A percentile compares a stretch with the other conserved stretches of the same genome.
Conservation (phyloP, 208 protist species). For the Crithidia bombi region DNA sequence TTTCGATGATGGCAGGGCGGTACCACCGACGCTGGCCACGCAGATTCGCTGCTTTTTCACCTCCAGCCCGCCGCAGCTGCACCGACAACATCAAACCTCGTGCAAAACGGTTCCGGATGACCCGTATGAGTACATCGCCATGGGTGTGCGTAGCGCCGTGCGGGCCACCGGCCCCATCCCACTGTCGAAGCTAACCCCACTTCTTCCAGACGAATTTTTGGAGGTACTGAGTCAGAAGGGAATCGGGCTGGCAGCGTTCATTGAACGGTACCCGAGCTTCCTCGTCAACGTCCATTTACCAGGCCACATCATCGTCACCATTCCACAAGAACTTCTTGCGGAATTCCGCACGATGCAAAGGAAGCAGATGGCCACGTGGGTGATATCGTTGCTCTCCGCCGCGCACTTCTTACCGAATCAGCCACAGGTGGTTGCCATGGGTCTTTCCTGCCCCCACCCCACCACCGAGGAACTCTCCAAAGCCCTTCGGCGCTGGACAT, state of each 20-base stretch:
- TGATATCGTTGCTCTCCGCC: slow-evolving; percentile 47
- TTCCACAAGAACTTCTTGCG: slow-evolving; percentile 14
- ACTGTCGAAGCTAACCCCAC: slow-evolving; percentile 53
- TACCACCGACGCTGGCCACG: no score
- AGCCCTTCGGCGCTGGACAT: slow-evolving; percentile 7
- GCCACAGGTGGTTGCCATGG: slow-evolving; percentile 9
- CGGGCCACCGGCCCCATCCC: slow-evolving; percentile 56
- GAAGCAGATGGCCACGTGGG: slow-evolving; percentile 22
- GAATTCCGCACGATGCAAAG: slow-evolving; percentile 30
- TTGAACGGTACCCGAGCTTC: slow-evolving; percentile 8
- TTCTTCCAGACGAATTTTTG: slow-evolving; percentile 63
- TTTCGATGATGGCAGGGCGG: no score
- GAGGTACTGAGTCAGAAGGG: slow-evolving; percentile 39
- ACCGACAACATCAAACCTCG: no score
- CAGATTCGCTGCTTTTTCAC: no score
- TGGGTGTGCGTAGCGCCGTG: slow-evolving; percentile 8
- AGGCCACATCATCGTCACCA: slow-evolving; percentile 44
- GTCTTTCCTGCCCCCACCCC: slow-evolving; percentile 21
- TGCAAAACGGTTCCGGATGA: neutral
- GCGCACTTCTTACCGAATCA: slow-evolving; percentile 35
- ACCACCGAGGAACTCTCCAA: slow-evolving; percentile 16
- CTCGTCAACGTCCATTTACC: slow-evolving; percentile 42
- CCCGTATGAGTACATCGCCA: neutral
- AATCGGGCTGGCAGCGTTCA: slow-evolving; percentile 46
- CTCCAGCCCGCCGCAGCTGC: no score